phyloP scores from a whole-genome alignment of 495 filamentous ascomycete species.

The Choiromyces venosus region DNA sequence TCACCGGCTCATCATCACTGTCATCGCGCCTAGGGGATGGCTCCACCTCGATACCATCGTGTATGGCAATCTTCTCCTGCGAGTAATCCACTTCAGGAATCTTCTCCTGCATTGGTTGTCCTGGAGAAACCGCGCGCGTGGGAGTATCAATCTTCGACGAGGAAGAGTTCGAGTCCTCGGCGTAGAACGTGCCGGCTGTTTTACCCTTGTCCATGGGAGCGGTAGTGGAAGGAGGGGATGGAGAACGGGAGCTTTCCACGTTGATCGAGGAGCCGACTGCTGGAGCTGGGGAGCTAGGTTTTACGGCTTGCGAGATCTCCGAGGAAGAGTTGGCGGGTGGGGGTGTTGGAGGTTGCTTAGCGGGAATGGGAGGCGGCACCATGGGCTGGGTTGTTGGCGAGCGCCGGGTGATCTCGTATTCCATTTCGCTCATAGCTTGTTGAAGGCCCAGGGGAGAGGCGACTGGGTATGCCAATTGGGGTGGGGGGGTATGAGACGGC shows the following conservation, averaged over 20 bases:
- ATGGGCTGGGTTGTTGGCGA: neutral
- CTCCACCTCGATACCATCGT: conserved; percentile 27
- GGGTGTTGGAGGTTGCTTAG: neutral
- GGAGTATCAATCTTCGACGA: neutral
- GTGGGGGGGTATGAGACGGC: neutral
- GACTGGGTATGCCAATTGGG: neutral
- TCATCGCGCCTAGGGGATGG: conserved; percentile 44
- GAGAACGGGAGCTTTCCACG: neutral
- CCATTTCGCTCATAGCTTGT: neutral
- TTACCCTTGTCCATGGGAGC: neutral
- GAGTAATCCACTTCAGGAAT: conserved; percentile 24
- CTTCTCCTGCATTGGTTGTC: conserved; percentile 1
- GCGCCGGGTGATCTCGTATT: neutral
- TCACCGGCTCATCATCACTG: conserved; percentile 54
- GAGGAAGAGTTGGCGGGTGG: neutral
- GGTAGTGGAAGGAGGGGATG: neutral
- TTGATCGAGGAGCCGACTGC: neutral
- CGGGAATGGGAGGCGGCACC: neutral
- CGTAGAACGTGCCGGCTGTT: neutral
- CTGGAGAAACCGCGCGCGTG: neutral
- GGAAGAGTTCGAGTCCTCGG: neutral
- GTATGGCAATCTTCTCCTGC: conserved; percentile 35
- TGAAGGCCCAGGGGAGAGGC: neutral
- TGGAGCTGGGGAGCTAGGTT: neutral
- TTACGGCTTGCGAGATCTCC: neutral